Evolutionary conservation across 176 grass and related monocot species (phyloP).

Genomic region (Stipa capillata): DNA sequence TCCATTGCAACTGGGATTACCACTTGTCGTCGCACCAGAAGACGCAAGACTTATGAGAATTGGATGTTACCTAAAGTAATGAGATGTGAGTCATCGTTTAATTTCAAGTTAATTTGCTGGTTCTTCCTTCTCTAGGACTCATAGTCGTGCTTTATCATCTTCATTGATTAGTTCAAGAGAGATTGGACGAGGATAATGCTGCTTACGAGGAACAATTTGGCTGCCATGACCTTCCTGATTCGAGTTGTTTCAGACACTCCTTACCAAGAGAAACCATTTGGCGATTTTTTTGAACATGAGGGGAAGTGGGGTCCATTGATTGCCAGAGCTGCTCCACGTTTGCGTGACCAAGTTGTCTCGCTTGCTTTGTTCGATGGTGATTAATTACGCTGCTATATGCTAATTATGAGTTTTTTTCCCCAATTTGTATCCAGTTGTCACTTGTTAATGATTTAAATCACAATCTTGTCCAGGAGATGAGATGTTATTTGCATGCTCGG

Average conservation of each 20-base stretch:
- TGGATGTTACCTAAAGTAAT: too few relatives aligned
- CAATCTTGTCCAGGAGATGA: constrained; percentile 14
- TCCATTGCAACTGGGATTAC: too few relatives aligned
- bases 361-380: neutral
- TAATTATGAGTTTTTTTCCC: neutral
- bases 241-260: neutral
- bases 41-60: too few relatives aligned
- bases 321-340: neutral
- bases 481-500: constrained; percentile 2
- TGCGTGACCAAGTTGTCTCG: neutral
- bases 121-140: neutral
- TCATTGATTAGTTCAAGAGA: neutral
- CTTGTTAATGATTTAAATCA: neutral
- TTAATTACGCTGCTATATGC: neutral
- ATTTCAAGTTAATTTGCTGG: neutral
- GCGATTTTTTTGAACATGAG: neutral
- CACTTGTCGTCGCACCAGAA: too few relatives aligned
- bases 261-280: constrained; percentile 2
- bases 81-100: neutral
- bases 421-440: neutral
- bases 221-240: neutral
- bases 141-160: neutral
- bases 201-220: neutral
- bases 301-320: too few relatives aligned
- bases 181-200: accelerated